Evolutionary conservation across 1,284 basidiomycete species (phyloP).

Genomic region (Pseudozyma pruni): DNA sequence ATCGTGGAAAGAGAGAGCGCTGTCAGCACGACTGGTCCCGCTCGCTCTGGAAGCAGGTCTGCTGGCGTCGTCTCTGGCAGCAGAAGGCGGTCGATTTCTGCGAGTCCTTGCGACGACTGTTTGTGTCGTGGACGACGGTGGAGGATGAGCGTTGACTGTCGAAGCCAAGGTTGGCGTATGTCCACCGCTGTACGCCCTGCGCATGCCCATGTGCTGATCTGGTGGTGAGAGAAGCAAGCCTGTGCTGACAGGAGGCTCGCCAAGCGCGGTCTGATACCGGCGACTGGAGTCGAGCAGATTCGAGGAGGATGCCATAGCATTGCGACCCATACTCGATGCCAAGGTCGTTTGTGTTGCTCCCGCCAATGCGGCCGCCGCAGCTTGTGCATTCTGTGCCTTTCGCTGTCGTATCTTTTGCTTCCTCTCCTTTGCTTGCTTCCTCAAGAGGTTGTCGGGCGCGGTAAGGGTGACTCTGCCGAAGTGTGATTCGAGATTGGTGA

Average conservation of each 20-base stretch:
- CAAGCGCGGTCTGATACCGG: slow-evolving; percentile 30
- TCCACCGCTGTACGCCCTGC: slow-evolving; percentile 39
- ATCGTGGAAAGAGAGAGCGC: slow-evolving; percentile 19
- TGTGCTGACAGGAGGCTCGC: slow-evolving; percentile 21
- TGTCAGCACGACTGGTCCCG: slow-evolving; percentile 22
- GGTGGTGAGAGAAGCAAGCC: slow-evolving; percentile 14
- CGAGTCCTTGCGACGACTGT: slow-evolving; percentile 16
- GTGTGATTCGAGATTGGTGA: slow-evolving; percentile 58
- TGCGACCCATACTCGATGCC: slow-evolving; percentile 1
- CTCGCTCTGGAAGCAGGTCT: slow-evolving; percentile 44
- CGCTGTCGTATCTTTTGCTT: slow-evolving; percentile 46
- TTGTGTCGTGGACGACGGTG: slow-evolving; percentile 6
- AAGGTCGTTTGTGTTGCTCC: slow-evolving; percentile 8
- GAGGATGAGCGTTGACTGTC: slow-evolving; percentile 12
- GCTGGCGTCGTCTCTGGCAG: slow-evolving; percentile 19
- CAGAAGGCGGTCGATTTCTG: slow-evolving; percentile 21
- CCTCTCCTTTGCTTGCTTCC: slow-evolving; percentile 59
- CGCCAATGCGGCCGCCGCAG: slow-evolving; percentile 42
- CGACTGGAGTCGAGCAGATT: slow-evolving; percentile 33
- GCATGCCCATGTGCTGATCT: slow-evolving; percentile 21
- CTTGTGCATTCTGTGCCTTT: slow-evolving; percentile 49
- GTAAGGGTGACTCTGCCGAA: slow-evolving; percentile 62
- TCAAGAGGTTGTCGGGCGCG: slow-evolving; percentile 63
- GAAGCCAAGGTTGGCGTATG: slow-evolving; percentile 33
- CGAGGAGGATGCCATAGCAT: slow-evolving; percentile 11